These are phyloP conservation scores for Stylonectria norvegica DNA, from an alignment of 2,329 filamentous ascomycete species.

Conservation along the genomic window DNA sequence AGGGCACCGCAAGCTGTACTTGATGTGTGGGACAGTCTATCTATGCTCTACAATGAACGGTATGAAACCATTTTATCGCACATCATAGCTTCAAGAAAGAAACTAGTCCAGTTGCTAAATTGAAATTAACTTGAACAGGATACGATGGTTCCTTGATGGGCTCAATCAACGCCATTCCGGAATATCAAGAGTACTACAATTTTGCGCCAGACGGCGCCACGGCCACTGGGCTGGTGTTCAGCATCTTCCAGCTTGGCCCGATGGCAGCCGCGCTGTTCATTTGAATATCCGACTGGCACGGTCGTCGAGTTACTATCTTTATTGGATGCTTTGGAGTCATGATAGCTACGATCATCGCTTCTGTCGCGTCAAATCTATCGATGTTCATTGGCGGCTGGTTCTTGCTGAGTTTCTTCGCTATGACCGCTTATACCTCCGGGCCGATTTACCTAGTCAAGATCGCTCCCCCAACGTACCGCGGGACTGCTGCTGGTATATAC, in stretches of 20 bases:
- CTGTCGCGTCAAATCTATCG: conserved; percentile 40
- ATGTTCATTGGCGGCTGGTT: conserved; percentile 53
- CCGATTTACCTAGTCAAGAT: conserved; percentile 60
- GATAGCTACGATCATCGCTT: conserved; percentile 48
- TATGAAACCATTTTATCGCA: conserved; percentile 10
- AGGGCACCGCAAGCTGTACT: conserved; percentile 13
- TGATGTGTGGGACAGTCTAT: conserved; percentile 22
- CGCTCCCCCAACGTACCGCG: conserved; percentile 56
- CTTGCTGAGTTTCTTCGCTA: conserved; percentile 51
- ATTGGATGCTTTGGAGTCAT: conserved; percentile 47
- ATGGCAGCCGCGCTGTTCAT: conserved; percentile 42
- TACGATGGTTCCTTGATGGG: conserved; percentile 43
- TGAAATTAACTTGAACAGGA: conserved; percentile 20
- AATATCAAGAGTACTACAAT: conserved; percentile 39
- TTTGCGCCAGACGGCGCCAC: conserved; percentile 34
- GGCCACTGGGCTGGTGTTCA: conserved; percentile 42
- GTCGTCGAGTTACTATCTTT: conserved; percentile 41
- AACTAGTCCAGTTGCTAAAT: not conserved
- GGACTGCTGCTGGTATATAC: conserved; percentile 54
- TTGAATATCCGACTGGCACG: conserved; percentile 44
- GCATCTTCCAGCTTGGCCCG: conserved; percentile 42
- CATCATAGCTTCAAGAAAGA: not conserved
- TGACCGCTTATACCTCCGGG: conserved; percentile 53
- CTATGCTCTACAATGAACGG: conserved; percentile 42
- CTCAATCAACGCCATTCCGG: conserved; percentile 41